Percentiles rank a stretch among this genome's conserved stretches.
phyloP scores from a whole-genome alignment of 768 basidiomycete genomes.

The Phaeolepiota aurea region DNA sequence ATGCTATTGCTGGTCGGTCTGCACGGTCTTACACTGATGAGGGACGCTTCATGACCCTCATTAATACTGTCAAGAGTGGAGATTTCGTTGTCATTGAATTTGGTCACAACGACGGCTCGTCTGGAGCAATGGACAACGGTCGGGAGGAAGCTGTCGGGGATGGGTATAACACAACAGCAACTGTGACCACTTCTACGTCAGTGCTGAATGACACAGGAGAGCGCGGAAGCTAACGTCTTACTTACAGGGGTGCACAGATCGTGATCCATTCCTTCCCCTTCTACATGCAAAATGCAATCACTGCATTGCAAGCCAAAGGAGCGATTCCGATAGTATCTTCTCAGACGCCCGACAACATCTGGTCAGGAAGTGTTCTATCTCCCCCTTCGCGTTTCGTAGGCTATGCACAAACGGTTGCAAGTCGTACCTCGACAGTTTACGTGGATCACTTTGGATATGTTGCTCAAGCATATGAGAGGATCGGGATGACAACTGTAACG shows the following conservation, averaged over 20 bases:
- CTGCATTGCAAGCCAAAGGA: conserved; percentile 33
- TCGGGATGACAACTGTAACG: conserved; percentile 28
- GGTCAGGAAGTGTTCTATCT: conserved; percentile 24
- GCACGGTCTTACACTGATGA: conserved; percentile 40
- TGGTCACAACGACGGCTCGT: conserved; percentile 39
- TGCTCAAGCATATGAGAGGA: conserved; percentile 29
- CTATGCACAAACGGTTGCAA: conserved; percentile 31
- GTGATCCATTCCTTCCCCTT: conserved; percentile 37
- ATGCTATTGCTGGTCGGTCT: conserved; percentile 36
- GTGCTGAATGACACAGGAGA: conserved; percentile 1
- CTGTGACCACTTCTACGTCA: conserved; percentile 26
- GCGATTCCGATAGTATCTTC: conserved; percentile 38
- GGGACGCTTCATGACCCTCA: conserved; percentile 33
- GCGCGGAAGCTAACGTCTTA: not conserved
- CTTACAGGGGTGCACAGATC: conserved; percentile 23
- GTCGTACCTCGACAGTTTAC: conserved; percentile 27
- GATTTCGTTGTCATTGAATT: conserved; percentile 39
- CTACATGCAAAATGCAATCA: conserved; percentile 37
- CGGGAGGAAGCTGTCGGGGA: conserved; percentile 32
- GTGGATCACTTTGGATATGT: conserved; percentile 39
- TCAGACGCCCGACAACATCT: conserved; percentile 39
- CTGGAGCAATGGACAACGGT: conserved; percentile 30
- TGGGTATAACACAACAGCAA: conserved; percentile 24
- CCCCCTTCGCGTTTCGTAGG: conserved; percentile 34
- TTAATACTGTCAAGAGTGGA: conserved; percentile 27